phyloP scores from a whole-genome alignment of 345 rosid species.

The Pistacia atlantica region DNA sequence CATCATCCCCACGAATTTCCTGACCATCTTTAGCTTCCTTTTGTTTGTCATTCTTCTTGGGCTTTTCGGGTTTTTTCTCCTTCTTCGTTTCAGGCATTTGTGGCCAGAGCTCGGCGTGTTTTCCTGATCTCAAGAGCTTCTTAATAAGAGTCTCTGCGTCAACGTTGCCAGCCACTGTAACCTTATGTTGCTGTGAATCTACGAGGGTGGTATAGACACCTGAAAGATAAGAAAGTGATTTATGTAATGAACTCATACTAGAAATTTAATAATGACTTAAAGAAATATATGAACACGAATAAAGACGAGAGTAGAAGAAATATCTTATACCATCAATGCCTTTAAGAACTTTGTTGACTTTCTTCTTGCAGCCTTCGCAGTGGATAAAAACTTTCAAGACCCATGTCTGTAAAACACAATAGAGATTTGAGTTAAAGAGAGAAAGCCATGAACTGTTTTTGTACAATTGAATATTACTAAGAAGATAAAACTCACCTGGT shows the following conservation, averaged over 20 bases:
- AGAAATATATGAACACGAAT: background rate
- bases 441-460: background rate
- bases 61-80: constrained; percentile 33
- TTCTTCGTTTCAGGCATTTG: constrained; percentile 29
- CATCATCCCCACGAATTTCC: constrained; percentile 12
- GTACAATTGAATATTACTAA: background rate
- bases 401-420: constrained; percentile 57
- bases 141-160: constrained; percentile 52
- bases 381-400: constrained; percentile 63
- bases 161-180: constrained; percentile 62
- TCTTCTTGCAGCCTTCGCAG: constrained; percentile 77
- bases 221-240: constrained; percentile 6
- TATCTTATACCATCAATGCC: constrained; percentile 52
- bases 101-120: constrained; percentile 69
- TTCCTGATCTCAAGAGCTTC: constrained; percentile 58
- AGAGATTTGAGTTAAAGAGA: background rate
- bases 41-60: constrained; percentile 34
- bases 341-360: constrained; percentile 71
- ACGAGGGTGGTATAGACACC: constrained; percentile 57
- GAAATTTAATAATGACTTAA: background rate
- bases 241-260: background rate
- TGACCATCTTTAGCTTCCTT: constrained; percentile 18
- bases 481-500: constrained; percentile 34
- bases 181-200: constrained; percentile 66
- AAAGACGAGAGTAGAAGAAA: background rate